Evolutionary conservation across 768 basidiomycete species (phyloP), one percentile per base, ranked within the genome.

Genomic region (Russula abietina): DNA sequence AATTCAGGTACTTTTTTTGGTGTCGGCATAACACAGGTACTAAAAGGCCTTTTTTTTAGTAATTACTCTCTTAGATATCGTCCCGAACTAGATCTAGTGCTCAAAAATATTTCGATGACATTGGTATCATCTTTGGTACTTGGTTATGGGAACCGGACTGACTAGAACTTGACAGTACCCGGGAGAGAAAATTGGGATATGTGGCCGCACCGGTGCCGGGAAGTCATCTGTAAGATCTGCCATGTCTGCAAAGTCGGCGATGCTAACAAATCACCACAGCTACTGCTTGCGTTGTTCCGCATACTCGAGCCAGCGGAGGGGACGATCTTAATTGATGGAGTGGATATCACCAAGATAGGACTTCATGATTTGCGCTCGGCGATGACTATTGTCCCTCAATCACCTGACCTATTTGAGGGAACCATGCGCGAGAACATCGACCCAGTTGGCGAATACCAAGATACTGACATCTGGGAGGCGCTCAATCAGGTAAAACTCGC

Each of bases 371-470:
- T 93, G 53, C 84, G 91, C 10, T 87, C 87, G 4, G 80, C 80
- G 38, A 85, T 95, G 61, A 88, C 89, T 2, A 95, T 95, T 70
- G 65, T 70, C 39, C 66, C 62, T 12, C 60, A 69, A 39, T 66
- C 68, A 26, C 68, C 62, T 46, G 64, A 69, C 51, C 62, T 88
- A 26, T 87, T 87, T 65, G 85, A 86, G 70, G 88, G 88, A 4
- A 86, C 86, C 0, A 73, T 93, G 16, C 82, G 92, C 59, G 86
- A 93, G 67, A 97, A 97, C 70, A 88, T 97, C 60, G 95, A 97
- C 72, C 95, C 94, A 10, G 81, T 89, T 19, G 87, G 88, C 1
- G 77, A 80, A 61, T 76, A 90, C 64, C 77, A 80, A 19, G 95
- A 98, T 73, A 81, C 75, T 1, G 88, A 91, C 63, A 91, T 98